Evolutionary conservation across 1,284 basidiomycete genomes (phyloP).

Genomic region (Pseudozyma tsukubaensis): DNA sequence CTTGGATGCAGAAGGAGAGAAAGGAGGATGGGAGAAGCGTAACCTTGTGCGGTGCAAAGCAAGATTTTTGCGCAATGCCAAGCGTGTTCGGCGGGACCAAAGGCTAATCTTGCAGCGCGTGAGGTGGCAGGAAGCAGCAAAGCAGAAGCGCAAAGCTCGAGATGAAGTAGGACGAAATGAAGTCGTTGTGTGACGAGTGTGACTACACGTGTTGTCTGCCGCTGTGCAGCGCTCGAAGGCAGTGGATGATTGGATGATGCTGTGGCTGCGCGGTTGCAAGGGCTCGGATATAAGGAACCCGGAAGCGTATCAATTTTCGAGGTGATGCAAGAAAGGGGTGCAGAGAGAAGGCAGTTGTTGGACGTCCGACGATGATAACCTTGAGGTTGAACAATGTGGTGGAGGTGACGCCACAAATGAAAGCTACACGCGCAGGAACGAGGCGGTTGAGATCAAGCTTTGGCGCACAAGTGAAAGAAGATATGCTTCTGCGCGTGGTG

Average conservation of each 20-base stretch:
- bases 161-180: background rate
- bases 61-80: background rate
- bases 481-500: no score
- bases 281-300: slow-evolving; percentile 5
- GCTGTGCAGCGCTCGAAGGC: background rate
- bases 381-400: background rate
- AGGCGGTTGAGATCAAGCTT: no score
- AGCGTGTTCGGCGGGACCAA: background rate
- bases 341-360: background rate
- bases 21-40: background rate
- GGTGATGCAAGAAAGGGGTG: background rate
- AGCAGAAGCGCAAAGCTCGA: background rate
- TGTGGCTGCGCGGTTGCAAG: background rate
- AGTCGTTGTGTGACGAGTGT: background rate
- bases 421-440: no score
- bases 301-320: background rate
- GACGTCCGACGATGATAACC: background rate
- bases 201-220: background rate
- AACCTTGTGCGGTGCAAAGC: background rate
- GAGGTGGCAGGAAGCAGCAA: background rate
- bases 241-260: background rate
- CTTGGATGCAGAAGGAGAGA: background rate
- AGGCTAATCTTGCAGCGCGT: background rate
- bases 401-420: no score
- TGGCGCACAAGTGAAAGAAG: no score